These are phyloP conservation scores for Drosera capensis DNA, from an alignment of 148 eudicot genomes.

Conservation along the genomic window DNA sequence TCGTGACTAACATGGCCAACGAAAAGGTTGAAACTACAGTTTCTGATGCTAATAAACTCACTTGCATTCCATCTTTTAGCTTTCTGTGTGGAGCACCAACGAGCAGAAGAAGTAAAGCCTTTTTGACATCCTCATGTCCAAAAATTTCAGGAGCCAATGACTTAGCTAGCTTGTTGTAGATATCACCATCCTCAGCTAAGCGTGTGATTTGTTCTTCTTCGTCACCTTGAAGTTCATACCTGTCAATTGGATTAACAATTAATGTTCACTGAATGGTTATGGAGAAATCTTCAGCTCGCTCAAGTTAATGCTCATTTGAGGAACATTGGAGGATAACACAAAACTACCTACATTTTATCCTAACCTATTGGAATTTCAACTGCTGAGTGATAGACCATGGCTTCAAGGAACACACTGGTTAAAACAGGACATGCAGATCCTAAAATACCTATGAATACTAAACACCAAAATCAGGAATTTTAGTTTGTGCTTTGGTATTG, in stretches of 20 bases:
- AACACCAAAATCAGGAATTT: too few relatives aligned
- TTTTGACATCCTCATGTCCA: conserved; percentile 98
- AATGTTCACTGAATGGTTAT: background rate
- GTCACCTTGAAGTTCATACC: conserved; percentile 76
- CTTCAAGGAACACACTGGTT: too few relatives aligned
- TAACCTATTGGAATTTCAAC: too few relatives aligned
- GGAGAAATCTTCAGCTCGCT: background rate
- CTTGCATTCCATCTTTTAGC: conserved; percentile 98
- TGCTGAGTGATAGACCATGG: too few relatives aligned
- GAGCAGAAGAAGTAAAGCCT: conserved; percentile 87
- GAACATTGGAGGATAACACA: background rate
- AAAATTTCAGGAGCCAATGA: conserved; percentile 95
- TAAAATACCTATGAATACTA: too few relatives aligned
- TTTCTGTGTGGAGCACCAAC: conserved; percentile 95
- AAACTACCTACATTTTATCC: too few relatives aligned
- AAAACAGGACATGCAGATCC: too few relatives aligned
- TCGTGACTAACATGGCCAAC: background rate
- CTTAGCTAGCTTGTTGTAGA: conserved; percentile 72
- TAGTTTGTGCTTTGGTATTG: too few relatives aligned
- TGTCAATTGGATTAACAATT: conserved; percentile 11
- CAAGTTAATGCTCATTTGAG: background rate
- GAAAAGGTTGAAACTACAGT: background rate
- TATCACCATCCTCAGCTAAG: conserved; percentile 93
- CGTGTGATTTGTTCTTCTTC: conserved; percentile 93
- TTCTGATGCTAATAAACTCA: conserved; percentile 8